Evolutionary conservation across 2,329 filamentous ascomycete species (phyloP).

Genomic region (Aspergillus fumigatiaffinis): DNA sequence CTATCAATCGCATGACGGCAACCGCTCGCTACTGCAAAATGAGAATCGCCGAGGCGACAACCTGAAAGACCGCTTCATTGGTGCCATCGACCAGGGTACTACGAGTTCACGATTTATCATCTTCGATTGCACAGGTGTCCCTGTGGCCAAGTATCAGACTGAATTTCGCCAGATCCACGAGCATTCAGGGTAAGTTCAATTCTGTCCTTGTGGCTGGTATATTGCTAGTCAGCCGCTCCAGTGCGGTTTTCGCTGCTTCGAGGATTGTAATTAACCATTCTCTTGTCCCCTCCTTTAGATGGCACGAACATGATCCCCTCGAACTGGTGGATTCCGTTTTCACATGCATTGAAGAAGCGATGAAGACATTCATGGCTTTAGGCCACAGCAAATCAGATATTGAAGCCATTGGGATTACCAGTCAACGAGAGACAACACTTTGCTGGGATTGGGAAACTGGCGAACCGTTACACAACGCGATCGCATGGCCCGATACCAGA

Average conservation of each 20-base stretch:
- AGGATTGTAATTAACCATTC: constrained; percentile 3
- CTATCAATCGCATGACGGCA: constrained; percentile 29
- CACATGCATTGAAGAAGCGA: constrained; percentile 73
- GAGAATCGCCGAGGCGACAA: constrained; percentile 28
- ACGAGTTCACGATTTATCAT: constrained; percentile 88
- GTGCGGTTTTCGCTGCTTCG: neutral
- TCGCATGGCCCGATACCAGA: constrained; percentile 87
- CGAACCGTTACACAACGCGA: constrained; percentile 75
- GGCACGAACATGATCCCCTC: constrained; percentile 83
- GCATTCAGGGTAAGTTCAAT: constrained; percentile 69
- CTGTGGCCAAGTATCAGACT: constrained; percentile 77
- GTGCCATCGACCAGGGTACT: constrained; percentile 86
- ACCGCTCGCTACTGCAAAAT: constrained; percentile 34
- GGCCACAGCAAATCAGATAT: constrained; percentile 68
- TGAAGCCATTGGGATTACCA: constrained; percentile 77
- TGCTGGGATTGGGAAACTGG: constrained; percentile 81
- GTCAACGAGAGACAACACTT: constrained; percentile 83
- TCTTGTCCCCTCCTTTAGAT: constrained; percentile 48
- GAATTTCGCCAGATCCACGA: constrained; percentile 84
- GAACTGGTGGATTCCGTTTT: constrained; percentile 73
- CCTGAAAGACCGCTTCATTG: constrained; percentile 59
- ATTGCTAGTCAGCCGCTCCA: neutral
- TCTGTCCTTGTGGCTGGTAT: neutral
- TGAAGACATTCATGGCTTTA: constrained; percentile 64
- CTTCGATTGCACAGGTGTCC: constrained; percentile 74